A percentile compares a stretch with the other conserved stretches of the same genome.
Conservation (phyloP, 805 yeast genomes). For the Suhomyces kilbournensis region DNA sequence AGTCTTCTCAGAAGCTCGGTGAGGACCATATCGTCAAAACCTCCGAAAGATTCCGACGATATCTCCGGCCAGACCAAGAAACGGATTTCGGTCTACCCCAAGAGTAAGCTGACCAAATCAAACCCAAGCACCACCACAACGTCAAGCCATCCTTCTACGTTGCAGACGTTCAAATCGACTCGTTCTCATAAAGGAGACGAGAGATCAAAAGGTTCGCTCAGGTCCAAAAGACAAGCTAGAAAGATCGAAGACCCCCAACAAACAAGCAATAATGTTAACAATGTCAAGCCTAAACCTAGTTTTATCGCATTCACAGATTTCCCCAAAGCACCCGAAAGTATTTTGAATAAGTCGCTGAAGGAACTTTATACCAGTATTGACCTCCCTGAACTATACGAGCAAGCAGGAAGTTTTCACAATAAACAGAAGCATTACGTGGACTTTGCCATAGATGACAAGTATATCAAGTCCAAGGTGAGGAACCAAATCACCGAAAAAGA, state of each 20-base stretch:
- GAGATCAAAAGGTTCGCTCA: not conserved
- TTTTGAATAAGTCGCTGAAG: conserved; percentile 14
- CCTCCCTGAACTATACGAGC: not conserved
- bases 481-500: conserved; percentile 23
- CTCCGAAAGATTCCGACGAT: conserved; percentile 12
- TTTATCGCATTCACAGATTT: conserved; percentile 31
- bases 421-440: conserved; percentile 10
- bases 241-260: conserved; percentile 4
- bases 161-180: not conserved
- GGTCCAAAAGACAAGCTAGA: conserved; percentile 3
- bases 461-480: conserved; percentile 17
- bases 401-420: not conserved
- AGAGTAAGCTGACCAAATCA: conserved; percentile 4
- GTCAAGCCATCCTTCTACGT: not conserved
- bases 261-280: not conserved
- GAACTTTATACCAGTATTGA: conserved; percentile 16
- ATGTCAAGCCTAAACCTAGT: conserved; percentile 1
- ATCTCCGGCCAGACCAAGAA: not conserved
- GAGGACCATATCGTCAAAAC: conserved; percentile 12
- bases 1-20: not conserved
- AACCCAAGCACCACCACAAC: conserved; percentile 3
- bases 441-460: conserved; percentile 26
- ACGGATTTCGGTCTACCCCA: conserved; percentile 1
- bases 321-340: conserved; percentile 26
- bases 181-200: not conserved